Conservation (phyloP, 345 rosid species). For the Eucalyptus erythrocorys region DNA sequence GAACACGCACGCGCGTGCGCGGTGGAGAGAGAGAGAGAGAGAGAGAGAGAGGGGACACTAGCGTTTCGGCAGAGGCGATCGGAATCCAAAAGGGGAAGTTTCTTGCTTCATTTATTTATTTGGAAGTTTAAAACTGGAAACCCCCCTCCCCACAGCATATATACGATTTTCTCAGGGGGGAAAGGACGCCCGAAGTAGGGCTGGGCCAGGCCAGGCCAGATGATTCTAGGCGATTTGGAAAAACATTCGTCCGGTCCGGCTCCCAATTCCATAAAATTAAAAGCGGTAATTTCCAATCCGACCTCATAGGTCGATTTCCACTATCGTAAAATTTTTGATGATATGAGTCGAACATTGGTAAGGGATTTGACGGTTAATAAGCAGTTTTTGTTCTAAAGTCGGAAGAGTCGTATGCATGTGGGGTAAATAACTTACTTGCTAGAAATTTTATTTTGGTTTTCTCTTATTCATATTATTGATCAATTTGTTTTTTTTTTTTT, state of each 20-base stretch:
- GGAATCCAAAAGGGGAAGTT: not conserved
- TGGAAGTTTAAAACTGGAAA: not conserved
- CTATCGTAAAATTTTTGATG: too few relatives aligned
- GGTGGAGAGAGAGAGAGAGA: too few relatives aligned
- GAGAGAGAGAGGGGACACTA: not conserved
- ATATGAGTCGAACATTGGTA: too few relatives aligned
- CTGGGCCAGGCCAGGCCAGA: not conserved
- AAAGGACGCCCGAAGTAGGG: not conserved
- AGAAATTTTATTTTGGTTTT: too few relatives aligned
- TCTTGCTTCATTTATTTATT: not conserved
- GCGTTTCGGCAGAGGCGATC: not conserved
- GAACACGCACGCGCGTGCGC: not conserved
- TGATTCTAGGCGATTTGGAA: too few relatives aligned
- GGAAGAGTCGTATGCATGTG: accelerated
- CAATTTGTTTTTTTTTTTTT: too few relatives aligned
- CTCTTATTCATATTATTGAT: accelerated
- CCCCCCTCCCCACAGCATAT: not conserved
- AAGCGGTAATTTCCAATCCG: accelerated
- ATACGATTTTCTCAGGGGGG: not conserved
- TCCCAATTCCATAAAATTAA: too few relatives aligned
- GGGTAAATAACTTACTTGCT: too few relatives aligned
- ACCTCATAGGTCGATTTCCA: too few relatives aligned
- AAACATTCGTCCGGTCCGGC: accelerated
- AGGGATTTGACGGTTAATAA: too few relatives aligned
- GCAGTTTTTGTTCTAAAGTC: accelerated